Base-by-base conservation (phyloP, 2,329 filamentous ascomycete species). In the Fusarium hostae region DNA sequence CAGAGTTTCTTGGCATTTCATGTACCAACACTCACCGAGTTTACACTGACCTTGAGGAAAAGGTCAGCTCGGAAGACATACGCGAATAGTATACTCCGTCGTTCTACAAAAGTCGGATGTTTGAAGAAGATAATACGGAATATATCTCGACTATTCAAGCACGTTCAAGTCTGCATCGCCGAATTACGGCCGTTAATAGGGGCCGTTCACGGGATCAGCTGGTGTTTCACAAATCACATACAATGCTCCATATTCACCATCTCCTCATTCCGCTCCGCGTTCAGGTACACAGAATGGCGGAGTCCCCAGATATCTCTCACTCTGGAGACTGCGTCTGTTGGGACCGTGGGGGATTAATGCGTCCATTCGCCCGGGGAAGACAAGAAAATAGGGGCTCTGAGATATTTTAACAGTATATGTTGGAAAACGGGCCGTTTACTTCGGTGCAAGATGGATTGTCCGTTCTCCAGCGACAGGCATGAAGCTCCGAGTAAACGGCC, bases 401-500 rank as follows among this genome's bases (percentile, higher is more conserved):
- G 59, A 66, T 70, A 62, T 66, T 60, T 72, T 57, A 54, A 50
- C 37, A 60, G 51, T 18, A 30, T 24, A 34, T 24, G 30, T 2
- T 28, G 45, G 58, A 34, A 73, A 73, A 73, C 54, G 71, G 70
- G 67, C 71, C 70, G 67, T 73, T 74, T 70, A 52, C 48, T 35
- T 34, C 60, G 41, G 35, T 51, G 51, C 45, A 65, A 59, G 70
- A 50, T 73, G 55, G 41, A 48, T 9, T 4, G 52, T 57, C 54
- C 41, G 67, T 68, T 73, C 70, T 34, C 71, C 71, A 73, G 63
- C 59, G 59, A 63, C 72, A 71, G 60, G 74, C 74, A 76, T 76
- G 62, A 76, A 73, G 43, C 54, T 69, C 74, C 74, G 74, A 76
- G 67, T 72, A 76, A 68, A 75, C 62, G 70, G 66, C 70, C 70